A percentile compares a stretch with the other conserved stretches of the same genome.
Evolutionary conservation across 352 stramenopile species (phyloP).

Genomic region (Globisporangium echinulatum): DNA sequence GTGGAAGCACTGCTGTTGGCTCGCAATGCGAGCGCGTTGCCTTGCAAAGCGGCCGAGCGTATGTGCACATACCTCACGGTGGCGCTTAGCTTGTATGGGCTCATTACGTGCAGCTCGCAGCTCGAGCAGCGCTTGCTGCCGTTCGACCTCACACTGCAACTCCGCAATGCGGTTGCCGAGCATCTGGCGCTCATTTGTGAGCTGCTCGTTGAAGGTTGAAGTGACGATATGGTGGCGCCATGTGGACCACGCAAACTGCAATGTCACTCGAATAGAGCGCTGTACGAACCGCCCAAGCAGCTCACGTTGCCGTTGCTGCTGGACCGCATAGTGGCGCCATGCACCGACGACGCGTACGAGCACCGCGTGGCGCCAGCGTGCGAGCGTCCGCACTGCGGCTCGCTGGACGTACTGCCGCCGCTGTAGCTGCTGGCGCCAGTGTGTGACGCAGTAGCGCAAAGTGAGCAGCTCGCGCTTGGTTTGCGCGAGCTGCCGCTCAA

Average conservation of each 20-base stretch:
- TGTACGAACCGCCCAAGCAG: constrained; percentile 19
- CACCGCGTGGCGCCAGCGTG: constrained; percentile 17
- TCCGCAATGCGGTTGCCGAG: background rate
- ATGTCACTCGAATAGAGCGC: background rate
- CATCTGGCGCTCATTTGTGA: background rate
- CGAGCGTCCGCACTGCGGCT: constrained; percentile 16
- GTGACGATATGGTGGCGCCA: constrained; percentile 5
- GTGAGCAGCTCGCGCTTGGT: constrained; percentile 17
- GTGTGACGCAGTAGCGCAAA: constrained; percentile 17
- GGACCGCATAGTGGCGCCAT: constrained; percentile 19
- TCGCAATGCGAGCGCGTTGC: background rate
- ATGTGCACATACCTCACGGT: background rate
- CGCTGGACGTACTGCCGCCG: background rate
- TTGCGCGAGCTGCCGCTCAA: constrained; percentile 19
- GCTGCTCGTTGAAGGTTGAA: constrained; percentile 2
- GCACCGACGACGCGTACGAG: constrained; percentile 13
- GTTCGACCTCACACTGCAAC: constrained; percentile 4
- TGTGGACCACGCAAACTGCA: constrained; percentile 8
- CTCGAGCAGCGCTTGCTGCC: background rate
- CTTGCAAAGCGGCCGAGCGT: background rate
- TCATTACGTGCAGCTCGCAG: background rate
- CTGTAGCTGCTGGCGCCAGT: constrained; percentile 17
- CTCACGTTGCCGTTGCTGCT: constrained; percentile 17
- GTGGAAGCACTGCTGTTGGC: constrained; percentile 1
- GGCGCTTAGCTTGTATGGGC: background rate